phyloP scores from a whole-genome alignment of 306 rosid genomes.

The Gastrolobium villosum region DNA sequence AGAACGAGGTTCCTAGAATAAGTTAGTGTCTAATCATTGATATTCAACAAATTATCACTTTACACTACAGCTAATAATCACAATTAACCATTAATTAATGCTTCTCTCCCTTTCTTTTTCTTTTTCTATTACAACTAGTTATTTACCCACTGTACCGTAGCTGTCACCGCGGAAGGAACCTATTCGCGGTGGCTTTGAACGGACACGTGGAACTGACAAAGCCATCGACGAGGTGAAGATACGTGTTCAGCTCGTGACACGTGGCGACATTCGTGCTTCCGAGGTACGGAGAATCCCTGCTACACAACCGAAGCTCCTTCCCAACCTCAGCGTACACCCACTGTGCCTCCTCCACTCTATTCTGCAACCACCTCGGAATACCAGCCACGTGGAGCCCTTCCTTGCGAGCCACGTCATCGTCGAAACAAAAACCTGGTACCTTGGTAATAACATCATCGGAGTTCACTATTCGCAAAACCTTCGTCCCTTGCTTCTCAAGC shows the following conservation, averaged over 20 bases:
- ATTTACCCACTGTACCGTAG: background rate
- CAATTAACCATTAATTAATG: too few species aligned
- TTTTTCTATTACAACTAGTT: too few species aligned
- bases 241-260: constrained; percentile 77
- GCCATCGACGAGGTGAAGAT: constrained; percentile 70
- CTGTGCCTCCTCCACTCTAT: constrained; percentile 58
- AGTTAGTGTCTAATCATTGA: too few species aligned
- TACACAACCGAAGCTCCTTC: constrained; percentile 68
- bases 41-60: too few species aligned
- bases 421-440: constrained; percentile 73
- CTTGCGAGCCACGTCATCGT: constrained; percentile 28
- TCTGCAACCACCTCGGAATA: constrained; percentile 62
- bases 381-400: constrained; percentile 31
- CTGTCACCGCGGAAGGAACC: constrained; percentile 34
- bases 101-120: too few species aligned
- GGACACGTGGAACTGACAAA: constrained; percentile 75
- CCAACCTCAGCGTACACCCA: constrained; percentile 82
- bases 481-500: constrained; percentile 69
- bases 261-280: constrained; percentile 58
- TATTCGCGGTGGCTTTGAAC: constrained; percentile 55
- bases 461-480: constrained; percentile 78
- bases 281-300: constrained; percentile 70
- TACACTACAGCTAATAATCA: too few species aligned
- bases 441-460: constrained; percentile 75
- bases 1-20: too few species aligned